phyloP scores from a whole-genome alignment of 306 rosid genomes.

The Comarum palustre region DNA sequence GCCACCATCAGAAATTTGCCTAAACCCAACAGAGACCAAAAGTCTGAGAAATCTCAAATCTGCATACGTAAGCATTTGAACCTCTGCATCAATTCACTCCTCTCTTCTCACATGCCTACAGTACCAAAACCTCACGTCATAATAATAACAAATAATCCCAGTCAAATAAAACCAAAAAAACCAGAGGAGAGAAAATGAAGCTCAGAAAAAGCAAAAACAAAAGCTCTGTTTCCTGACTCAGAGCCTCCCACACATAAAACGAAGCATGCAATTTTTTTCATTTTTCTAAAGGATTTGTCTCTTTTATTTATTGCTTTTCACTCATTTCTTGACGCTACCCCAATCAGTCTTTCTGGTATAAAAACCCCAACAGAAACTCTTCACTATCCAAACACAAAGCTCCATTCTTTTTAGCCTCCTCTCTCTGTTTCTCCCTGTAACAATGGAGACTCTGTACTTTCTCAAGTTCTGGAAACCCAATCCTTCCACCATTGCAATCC shows the following conservation, averaged over 20 bases:
- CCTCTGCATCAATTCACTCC: neutral
- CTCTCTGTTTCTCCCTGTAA: neutral
- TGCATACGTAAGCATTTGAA: neutral
- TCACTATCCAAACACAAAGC: neutral
- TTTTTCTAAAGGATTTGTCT: neutral
- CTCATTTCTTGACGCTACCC: slow-evolving; percentile 34
- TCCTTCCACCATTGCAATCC: slow-evolving; percentile 24
- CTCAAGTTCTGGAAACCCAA: slow-evolving; percentile 67
- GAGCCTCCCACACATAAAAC: slow-evolving; percentile 46
- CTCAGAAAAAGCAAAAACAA: slow-evolving; percentile 40
- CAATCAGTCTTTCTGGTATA: slow-evolving; percentile 16
- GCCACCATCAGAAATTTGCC: neutral
- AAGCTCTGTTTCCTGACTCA: slow-evolving; percentile 25
- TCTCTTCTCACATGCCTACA: neutral
- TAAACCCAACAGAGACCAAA: neutral
- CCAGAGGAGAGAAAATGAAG: slow-evolving; percentile 29
- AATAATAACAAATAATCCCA: neutral
- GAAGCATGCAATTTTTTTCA: slow-evolving; percentile 44
- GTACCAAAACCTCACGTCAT: slow-evolving; percentile 18
- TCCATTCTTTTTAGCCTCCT: neutral
- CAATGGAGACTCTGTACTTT: slow-evolving; percentile 69
- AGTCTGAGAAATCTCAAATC: neutral
- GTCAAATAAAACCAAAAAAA: slow-evolving; percentile 3
- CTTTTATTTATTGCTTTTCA: slow-evolving; percentile 17
- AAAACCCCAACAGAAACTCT: slow-evolving; percentile 25